Percentiles rank a stretch among this genome's conserved stretches.
phyloP scores from a whole-genome alignment of 108 stramenopile species.

The Skeletonema marinoi region DNA sequence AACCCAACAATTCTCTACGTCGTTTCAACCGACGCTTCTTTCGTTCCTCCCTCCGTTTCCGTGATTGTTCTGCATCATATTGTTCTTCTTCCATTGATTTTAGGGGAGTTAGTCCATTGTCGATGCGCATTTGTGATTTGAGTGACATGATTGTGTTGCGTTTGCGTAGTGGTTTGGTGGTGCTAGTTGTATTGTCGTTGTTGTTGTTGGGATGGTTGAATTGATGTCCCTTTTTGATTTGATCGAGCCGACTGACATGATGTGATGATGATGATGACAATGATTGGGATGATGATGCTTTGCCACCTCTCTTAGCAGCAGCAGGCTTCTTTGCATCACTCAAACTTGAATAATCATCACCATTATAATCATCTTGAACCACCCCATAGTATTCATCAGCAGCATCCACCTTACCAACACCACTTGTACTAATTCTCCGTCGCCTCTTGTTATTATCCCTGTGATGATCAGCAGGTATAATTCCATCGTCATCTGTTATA shows the following conservation, averaged over 20 bases:
- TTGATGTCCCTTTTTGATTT: slow-evolving; percentile 43
- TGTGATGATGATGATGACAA: background rate
- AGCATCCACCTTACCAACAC: background rate
- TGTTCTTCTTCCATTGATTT: slow-evolving; percentile 40
- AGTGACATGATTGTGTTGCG: slow-evolving; percentile 40
- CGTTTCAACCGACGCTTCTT: slow-evolving; percentile 22
- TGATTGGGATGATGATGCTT: background rate
- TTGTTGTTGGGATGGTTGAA: background rate
- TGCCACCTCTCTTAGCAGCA: background rate
- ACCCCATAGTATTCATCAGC: slow-evolving; percentile 38
- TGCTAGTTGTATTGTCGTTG: background rate
- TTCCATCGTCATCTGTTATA: slow-evolving; percentile 13
- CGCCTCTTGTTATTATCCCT: slow-evolving; percentile 1
- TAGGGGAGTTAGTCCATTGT: slow-evolving; percentile 37
- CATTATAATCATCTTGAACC: background rate
- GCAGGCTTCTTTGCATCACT: background rate
- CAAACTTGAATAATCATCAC: background rate
- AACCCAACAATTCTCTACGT: slow-evolving; percentile 20
- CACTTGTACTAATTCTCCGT: background rate
- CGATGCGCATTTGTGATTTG: slow-evolving; percentile 38
- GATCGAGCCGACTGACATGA: slow-evolving; percentile 36
- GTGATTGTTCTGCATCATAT: slow-evolving; percentile 46
- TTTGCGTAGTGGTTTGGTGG: background rate
- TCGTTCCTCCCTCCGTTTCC: slow-evolving; percentile 29
- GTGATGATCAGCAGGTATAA: background rate